Conservation (phyloP, 176 grass and related monocot genomes). For the Olyra latifolia region DNA sequence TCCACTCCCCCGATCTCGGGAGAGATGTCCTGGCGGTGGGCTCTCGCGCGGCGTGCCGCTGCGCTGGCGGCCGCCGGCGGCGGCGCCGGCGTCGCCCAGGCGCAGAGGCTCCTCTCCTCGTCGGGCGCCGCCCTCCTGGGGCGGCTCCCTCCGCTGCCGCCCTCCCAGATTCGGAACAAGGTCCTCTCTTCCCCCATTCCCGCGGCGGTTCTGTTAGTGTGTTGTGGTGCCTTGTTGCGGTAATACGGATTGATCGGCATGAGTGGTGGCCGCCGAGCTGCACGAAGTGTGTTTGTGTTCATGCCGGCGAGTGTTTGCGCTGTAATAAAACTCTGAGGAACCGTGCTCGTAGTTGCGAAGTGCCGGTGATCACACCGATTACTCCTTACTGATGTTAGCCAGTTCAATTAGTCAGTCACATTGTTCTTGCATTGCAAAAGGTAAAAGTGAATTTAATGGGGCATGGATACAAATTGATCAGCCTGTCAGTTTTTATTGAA, state of each 20-base stretch:
- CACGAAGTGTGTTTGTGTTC: constrained; percentile 24
- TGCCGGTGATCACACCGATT: background rate
- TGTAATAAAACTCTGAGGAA: background rate
- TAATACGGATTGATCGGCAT: no score
- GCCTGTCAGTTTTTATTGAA: background rate
- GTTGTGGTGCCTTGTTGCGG: background rate
- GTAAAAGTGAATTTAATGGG: background rate
- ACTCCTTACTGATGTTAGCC: background rate
- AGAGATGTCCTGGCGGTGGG: constrained; percentile 52
- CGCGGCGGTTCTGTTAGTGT: background rate
- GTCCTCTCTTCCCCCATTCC: constrained; percentile 12
- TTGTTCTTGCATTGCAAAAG: background rate
- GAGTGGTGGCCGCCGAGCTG: background rate
- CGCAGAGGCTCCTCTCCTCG: constrained; percentile 33
- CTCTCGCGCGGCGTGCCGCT: constrained; percentile 40
- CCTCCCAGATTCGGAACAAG: constrained; percentile 44
- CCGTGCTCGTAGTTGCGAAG: background rate
- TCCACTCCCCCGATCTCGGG: constrained; percentile 33
- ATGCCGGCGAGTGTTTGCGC: background rate
- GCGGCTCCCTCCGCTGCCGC: background rate
- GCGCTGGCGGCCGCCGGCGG: background rate
- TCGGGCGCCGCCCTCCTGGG: constrained; percentile 21
- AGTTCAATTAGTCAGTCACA: background rate
- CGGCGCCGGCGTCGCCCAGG: background rate
- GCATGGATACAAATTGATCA: background rate